A percentile compares a stretch with the other conserved stretches of the same genome.
These are phyloP conservation scores for Tagetes patula DNA, from an alignment of 129 eudicot genomes.

Conservation along the genomic window DNA sequence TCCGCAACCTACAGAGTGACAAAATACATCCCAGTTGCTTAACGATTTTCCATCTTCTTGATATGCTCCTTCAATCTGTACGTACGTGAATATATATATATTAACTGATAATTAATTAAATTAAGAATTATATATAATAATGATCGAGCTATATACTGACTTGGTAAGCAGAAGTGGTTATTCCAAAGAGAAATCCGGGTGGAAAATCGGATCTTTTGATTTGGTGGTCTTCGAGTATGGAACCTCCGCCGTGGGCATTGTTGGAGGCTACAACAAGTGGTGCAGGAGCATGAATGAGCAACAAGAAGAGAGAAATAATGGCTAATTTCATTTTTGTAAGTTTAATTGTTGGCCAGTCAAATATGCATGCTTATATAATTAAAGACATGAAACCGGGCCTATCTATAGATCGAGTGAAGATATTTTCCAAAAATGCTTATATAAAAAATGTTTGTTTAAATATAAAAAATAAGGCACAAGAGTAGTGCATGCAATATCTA, in stretches of 20 bases:
- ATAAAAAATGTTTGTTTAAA: too few relatives aligned
- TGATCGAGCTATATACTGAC: slow-evolving; percentile 17
- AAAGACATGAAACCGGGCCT: too few relatives aligned
- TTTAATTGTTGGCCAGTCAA: too few relatives aligned
- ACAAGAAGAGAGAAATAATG: slow-evolving; percentile 5
- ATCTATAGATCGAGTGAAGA: too few relatives aligned
- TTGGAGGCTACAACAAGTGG: slow-evolving; percentile 23
- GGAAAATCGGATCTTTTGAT: slow-evolving; percentile 64
- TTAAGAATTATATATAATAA: neutral
- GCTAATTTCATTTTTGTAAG: neutral
- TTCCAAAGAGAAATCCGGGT: slow-evolving; percentile 68
- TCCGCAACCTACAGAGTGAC: slow-evolving; percentile 32
- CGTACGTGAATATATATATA: neutral
- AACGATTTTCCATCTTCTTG: slow-evolving; percentile 77
- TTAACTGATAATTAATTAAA: neutral
- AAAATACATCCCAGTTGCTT: slow-evolving; percentile 73
- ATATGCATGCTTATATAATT: too few relatives aligned
- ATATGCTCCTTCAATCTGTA: slow-evolving; percentile 81
- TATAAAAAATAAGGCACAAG: too few relatives aligned
- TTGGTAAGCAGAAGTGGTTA: slow-evolving; percentile 78
- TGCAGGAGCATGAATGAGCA: neutral
- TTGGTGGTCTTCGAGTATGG: neutral
- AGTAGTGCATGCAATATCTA: too few relatives aligned
- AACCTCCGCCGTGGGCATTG: neutral
- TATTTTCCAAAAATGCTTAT: too few relatives aligned